phyloP scores from a whole-genome alignment of 257 asterid species.

The Vinca minor region DNA sequence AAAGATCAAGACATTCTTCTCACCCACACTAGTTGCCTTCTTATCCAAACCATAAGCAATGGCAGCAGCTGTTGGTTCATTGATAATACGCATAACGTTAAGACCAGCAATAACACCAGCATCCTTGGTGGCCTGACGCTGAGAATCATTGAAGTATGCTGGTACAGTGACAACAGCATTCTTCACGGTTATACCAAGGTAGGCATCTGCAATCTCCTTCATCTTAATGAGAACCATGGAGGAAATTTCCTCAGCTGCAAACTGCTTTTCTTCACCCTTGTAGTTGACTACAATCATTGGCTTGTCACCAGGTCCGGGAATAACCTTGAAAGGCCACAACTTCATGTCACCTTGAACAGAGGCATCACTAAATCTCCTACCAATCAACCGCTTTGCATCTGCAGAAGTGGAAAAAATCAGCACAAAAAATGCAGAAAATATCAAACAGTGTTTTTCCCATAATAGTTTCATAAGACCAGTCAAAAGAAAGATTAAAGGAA shows the following conservation, averaged over 20 bases:
- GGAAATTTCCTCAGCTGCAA: slow-evolving; percentile 83
- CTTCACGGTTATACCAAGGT: slow-evolving; percentile 57
- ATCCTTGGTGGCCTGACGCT: slow-evolving; percentile 86
- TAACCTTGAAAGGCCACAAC: slow-evolving; percentile 73
- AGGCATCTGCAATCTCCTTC: slow-evolving; percentile 79
- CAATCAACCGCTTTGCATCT: slow-evolving; percentile 83
- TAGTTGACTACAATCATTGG: slow-evolving; percentile 67
- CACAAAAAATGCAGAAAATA: too few relatives aligned
- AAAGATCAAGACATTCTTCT: slow-evolving; percentile 69
- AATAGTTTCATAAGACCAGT: too few relatives aligned
- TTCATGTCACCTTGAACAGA: slow-evolving; percentile 63
- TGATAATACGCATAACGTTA: slow-evolving; percentile 73
- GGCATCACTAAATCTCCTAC: slow-evolving; percentile 59
- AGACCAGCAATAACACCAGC: slow-evolving; percentile 80
- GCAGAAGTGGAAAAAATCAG: neutral
- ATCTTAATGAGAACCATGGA: slow-evolving; percentile 75
- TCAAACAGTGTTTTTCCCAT: too few relatives aligned
- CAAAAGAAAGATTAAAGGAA: too few relatives aligned
- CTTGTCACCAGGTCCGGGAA: slow-evolving; percentile 74
- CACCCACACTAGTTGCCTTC: slow-evolving; percentile 74
- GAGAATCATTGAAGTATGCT: slow-evolving; percentile 76
- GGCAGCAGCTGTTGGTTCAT: slow-evolving; percentile 89
- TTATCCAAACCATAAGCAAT: slow-evolving; percentile 84
- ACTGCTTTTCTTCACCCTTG: slow-evolving; percentile 76
- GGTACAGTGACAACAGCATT: slow-evolving; percentile 84